These are phyloP conservation scores for Barnettozyma sp. DNA, from an alignment of 805 yeast genomes.

Conservation along the genomic window DNA sequence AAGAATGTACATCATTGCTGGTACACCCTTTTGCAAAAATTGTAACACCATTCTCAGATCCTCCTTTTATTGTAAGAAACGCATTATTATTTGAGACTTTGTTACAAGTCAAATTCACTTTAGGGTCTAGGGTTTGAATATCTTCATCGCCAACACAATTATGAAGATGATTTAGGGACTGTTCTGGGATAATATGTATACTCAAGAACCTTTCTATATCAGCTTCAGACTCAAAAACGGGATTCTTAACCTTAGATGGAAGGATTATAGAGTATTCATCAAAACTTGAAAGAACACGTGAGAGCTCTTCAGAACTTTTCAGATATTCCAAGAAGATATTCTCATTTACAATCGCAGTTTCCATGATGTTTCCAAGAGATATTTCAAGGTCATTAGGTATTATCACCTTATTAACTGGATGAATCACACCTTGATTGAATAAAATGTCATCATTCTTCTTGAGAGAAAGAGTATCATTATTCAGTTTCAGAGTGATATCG, in stretches of 20 bases:
- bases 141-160: constrained; percentile 38
- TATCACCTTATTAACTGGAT: constrained; percentile 49
- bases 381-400: constrained; percentile 54
- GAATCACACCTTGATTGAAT: constrained; percentile 81
- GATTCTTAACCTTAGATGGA: constrained; percentile 53
- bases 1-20: constrained; percentile 28
- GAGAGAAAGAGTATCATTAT: constrained; percentile 20
- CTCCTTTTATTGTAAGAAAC: constrained; percentile 36
- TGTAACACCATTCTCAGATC: constrained; percentile 50
- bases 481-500: constrained; percentile 17
- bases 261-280: constrained; percentile 55
- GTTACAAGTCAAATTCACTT: constrained; percentile 40
- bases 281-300: constrained; percentile 34
- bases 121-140: constrained; percentile 38
- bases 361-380: constrained; percentile 47
- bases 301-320: constrained; percentile 35
- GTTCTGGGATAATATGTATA: constrained; percentile 62
- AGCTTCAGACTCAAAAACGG: constrained; percentile 36
- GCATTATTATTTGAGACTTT: constrained; percentile 31
- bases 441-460: constrained; percentile 52
- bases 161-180: constrained; percentile 40
- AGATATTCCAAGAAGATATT: constrained; percentile 40
- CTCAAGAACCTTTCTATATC: constrained; percentile 47
- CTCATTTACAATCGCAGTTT: constrained; percentile 40
- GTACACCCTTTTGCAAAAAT: constrained; percentile 57